Conservation (phyloP, 805 yeast genomes). For the Candida qinlingensis region DNA sequence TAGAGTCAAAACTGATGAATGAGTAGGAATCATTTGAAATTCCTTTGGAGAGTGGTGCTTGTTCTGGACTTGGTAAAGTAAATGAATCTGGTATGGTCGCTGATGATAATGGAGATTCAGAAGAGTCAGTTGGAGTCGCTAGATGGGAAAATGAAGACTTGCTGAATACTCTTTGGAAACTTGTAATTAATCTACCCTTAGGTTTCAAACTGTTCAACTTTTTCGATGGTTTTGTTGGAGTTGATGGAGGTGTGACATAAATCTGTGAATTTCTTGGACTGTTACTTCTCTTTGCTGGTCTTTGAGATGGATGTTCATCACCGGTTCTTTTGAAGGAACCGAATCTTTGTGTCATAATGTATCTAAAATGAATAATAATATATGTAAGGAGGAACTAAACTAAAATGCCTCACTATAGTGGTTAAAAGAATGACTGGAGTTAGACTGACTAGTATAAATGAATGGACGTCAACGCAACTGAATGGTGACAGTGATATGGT, state of each 20-base stretch:
- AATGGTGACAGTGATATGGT: constrained; percentile 24
- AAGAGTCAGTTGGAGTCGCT: not conserved
- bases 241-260: constrained; percentile 16
- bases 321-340: constrained; percentile 20
- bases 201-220: constrained; percentile 9
- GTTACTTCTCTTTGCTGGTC: constrained; percentile 17
- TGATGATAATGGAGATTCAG: not conserved
- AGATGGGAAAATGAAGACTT: constrained; percentile 2
- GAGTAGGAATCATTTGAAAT: not conserved
- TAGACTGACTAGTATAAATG: constrained; percentile 14
- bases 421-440: constrained; percentile 5
- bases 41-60: not conserved
- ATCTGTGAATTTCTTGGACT: constrained; percentile 10
- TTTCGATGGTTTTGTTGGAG: constrained; percentile 10
- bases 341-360: constrained; percentile 10
- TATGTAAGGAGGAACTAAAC: not conserved
- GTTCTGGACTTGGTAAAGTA: constrained; percentile 2
- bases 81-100: not conserved
- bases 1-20: constrained; percentile 1
- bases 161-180: constrained; percentile 19
- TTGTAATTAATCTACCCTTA: constrained; percentile 17
- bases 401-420: not conserved
- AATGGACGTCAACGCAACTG: constrained; percentile 29
- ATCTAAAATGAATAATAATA: not conserved
- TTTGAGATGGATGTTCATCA: constrained; percentile 13